Evolutionary conservation across 352 stramenopile genomes (phyloP), one percentile per base, ranked within the genome.

Genomic region (Phytopythium delawarense): DNA sequence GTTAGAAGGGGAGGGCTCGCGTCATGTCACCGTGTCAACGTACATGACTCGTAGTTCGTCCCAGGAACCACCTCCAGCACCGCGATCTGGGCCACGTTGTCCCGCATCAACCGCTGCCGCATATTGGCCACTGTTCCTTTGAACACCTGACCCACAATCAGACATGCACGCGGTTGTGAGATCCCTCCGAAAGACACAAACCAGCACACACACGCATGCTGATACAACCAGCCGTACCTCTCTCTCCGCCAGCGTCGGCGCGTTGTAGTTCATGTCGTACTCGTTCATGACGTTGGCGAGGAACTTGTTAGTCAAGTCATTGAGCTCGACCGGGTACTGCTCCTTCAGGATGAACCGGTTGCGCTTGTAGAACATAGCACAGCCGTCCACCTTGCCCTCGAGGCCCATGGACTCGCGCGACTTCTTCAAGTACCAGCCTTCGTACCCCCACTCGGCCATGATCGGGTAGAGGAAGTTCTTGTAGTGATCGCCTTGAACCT

Each of bases 401-500:
- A 98, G 69, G 20, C 97, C 97, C 96, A 99, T 99, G 7, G 91
- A 91, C 64, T 99, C 94, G 32, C 97, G 85, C 12, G 96, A 99
- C 78, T 99, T 99, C 72, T 99, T 96, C 67, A 99, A 95, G 75
- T 98, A 99, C 62, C 98, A 92, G 48, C 96, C 96, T 71, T 99
- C 96, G 64, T 99, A 99, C 3, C 97, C 97, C 68, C 84, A 89
- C 40, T 98, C 90, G 25, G 85, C 78, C 81, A 99, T 96, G 66
- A 97, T 84, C 23, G 94, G 94, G 58, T 97, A 91, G 60, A 99
- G 89, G 74, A 98, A 97, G 61, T 87, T 93, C 67, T 99, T 97
- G 75, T 98, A 99, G 64, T 99, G 95, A 67, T 99, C 97, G 5
- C 93, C 94, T 87, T 99, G 97, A 8, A 99, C 95, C 75, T 99